phyloP scores from a whole-genome alignment of 257 asterid genomes.

The Voacanga thouarsii region DNA sequence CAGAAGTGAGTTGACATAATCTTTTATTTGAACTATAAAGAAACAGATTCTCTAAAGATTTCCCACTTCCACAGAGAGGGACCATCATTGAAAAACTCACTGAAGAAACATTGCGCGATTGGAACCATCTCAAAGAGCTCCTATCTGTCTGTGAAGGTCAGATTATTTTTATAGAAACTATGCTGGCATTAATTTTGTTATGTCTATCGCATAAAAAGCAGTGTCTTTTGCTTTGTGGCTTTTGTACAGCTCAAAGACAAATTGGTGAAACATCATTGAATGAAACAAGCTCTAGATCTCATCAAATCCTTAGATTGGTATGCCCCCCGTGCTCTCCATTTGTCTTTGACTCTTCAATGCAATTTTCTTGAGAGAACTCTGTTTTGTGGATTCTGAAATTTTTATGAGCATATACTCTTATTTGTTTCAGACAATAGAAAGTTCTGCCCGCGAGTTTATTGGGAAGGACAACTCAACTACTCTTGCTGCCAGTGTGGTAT shows the following conservation, averaged over 20 bases:
- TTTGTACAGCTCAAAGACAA: conserved; percentile 74
- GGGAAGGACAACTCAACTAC: conserved; percentile 97
- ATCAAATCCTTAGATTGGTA: conserved; percentile 98
- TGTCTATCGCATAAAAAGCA: neutral
- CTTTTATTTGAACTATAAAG: conserved; percentile 18
- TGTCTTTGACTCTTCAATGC: neutral
- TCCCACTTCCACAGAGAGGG: conserved; percentile 60
- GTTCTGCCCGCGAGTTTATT: conserved; percentile 93
- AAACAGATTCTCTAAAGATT: conserved; percentile 19
- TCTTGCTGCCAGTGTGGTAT: conserved; percentile 98
- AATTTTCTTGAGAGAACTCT: neutral
- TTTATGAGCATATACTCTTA: neutral
- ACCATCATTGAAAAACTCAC: conserved; percentile 88
- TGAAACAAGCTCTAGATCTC: conserved; percentile 97
- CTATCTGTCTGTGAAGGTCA: conserved; percentile 86
- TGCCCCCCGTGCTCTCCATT: conserved; percentile 20
- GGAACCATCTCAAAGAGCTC: conserved; percentile 88
- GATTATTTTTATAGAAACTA: conserved; percentile 14
- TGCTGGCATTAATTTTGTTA: neutral
- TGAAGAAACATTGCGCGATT: conserved; percentile 90
- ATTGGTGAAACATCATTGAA: conserved; percentile 90
- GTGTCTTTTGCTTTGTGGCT: conserved; percentile 14
- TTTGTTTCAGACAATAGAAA: conserved; percentile 81
- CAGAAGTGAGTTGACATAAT: conserved; percentile 67
- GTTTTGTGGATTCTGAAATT: neutral